phyloP scores from a whole-genome alignment of 345 rosid genomes.

The Cardamine occulta region DNA sequence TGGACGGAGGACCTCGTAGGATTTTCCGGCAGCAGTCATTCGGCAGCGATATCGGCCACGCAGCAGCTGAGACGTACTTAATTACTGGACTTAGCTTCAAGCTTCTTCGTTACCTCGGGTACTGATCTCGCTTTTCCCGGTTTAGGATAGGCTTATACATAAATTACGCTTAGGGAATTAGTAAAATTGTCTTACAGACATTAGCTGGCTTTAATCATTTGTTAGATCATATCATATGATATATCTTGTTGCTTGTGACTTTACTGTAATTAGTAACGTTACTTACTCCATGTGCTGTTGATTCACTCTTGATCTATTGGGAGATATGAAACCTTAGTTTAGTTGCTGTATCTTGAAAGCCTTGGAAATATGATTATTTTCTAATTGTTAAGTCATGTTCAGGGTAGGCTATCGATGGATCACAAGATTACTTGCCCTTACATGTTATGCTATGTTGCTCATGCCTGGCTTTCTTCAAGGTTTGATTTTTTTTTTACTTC shows the following conservation, averaged over 20 bases:
- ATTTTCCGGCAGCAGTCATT: constrained; percentile 57
- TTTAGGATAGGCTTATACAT: not conserved
- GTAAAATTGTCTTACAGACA: not conserved
- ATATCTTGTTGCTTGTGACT: constrained; percentile 7
- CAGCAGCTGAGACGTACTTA: constrained; percentile 78
- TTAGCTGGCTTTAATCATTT: constrained; percentile 9
- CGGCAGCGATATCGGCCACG: constrained; percentile 64
- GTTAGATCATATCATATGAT: too few relatives aligned
- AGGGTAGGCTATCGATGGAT: constrained; percentile 99
- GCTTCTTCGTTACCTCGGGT: constrained; percentile 88
- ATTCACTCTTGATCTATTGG: not conserved
- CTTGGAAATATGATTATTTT: constrained; percentile 2
- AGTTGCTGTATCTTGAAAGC: constrained; percentile 12
- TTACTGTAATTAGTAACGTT: constrained; percentile 12
- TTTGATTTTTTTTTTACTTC: constrained; percentile 19
- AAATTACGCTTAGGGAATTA: not conserved
- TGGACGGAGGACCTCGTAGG: constrained; percentile 37
- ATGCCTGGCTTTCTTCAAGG: constrained; percentile 98
- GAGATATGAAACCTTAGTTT: constrained; percentile 18
- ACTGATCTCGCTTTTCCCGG: constrained; percentile 26
- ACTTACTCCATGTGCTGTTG: constrained; percentile 22
- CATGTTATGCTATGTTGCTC: constrained; percentile 78
- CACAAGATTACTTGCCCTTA: constrained; percentile 67
- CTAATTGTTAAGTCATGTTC: constrained; percentile 50
- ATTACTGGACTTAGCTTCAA: constrained; percentile 69